Evolutionary conservation across 1,139 yeast species (phyloP).

Genomic region (Zygosaccharomyces sapae): DNA sequence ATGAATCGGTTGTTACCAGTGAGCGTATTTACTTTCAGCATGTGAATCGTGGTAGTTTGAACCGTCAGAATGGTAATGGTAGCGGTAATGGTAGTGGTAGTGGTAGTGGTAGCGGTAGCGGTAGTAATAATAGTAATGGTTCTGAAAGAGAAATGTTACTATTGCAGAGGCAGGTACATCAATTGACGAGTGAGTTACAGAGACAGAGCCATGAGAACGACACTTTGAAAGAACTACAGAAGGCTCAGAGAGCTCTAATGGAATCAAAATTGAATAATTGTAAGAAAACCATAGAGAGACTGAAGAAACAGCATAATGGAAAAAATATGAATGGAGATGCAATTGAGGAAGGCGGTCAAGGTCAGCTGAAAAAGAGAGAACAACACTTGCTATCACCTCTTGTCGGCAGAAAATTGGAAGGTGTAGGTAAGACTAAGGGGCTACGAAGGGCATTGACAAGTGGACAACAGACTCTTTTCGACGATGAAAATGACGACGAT

Average conservation of each 20-base stretch:
- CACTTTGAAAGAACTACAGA: slow-evolving; percentile 29
- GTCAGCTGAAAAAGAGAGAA: slow-evolving; percentile 7
- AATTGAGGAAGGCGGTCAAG: background rate
- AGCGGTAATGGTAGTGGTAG: slow-evolving; percentile 16
- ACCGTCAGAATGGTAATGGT: background rate
- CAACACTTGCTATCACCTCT: slow-evolving; percentile 23
- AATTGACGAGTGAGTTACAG: slow-evolving; percentile 33
- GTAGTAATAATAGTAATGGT: slow-evolving; percentile 20
- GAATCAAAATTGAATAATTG: slow-evolving; percentile 39
- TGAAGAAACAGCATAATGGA: slow-evolving; percentile 16
- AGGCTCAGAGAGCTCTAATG: slow-evolving; percentile 35
- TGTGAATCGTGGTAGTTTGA: slow-evolving; percentile 5
- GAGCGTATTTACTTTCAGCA: slow-evolving; percentile 25
- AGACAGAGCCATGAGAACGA: slow-evolving; percentile 32
- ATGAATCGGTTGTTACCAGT: slow-evolving; percentile 28
- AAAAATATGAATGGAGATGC: background rate
- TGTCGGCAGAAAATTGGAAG: slow-evolving; percentile 11
- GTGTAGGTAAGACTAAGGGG: slow-evolving; percentile 13
- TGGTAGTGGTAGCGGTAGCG: slow-evolving; percentile 16
- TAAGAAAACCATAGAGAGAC: slow-evolving; percentile 30
- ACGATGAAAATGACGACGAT: slow-evolving; percentile 15
- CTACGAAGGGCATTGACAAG: slow-evolving; percentile 19
- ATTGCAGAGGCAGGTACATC: slow-evolving; percentile 37
- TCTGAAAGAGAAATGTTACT: slow-evolving; percentile 22
- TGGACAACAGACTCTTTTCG: slow-evolving; percentile 22